phyloP scores from a whole-genome alignment of 345 rosid species.

The Euphorbia peplus region DNA sequence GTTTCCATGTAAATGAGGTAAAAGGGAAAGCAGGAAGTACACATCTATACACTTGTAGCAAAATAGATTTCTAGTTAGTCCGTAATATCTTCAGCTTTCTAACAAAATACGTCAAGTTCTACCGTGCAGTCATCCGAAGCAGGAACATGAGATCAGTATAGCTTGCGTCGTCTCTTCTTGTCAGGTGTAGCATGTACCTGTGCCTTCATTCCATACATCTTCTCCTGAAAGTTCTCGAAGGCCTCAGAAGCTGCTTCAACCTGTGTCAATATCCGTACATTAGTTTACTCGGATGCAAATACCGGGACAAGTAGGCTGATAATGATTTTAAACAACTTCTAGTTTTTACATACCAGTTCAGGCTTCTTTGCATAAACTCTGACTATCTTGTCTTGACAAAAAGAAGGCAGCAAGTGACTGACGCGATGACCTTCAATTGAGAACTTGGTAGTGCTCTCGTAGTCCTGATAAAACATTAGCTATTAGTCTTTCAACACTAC shows the following conservation, averaged over 20 bases:
- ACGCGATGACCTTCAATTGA: conserved; percentile 59
- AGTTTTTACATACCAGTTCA: conserved; percentile 57
- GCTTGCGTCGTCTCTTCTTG: conserved; percentile 68
- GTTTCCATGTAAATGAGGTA: no score
- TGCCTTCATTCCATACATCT: conserved; percentile 70
- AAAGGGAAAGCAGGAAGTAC: no score
- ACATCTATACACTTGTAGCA: no score
- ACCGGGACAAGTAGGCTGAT: no score
- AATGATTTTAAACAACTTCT: no score
- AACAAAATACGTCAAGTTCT: no score
- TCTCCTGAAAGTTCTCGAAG: conserved; percentile 87
- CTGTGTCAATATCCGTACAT: conserved; percentile 30
- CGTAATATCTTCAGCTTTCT: no score
- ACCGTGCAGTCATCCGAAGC: no score
- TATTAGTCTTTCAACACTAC: no score
- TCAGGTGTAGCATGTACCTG: conserved; percentile 91
- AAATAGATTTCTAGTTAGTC: no score
- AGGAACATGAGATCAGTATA: no score
- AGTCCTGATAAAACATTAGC: conserved; percentile 48
- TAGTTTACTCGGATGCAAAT: no score
- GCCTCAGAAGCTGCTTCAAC: conserved; percentile 79
- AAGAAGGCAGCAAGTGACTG: conserved; percentile 80
- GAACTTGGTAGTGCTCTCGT: conserved; percentile 70
- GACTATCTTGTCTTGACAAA: conserved; percentile 86
- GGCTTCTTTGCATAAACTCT: conserved; percentile 84